A percentile compares a stretch with the other conserved stretches of the same genome.
Evolutionary conservation across 192 early-diverging fungal genomes (phyloP).

Genomic region (Fimicolochytrium jonesii): DNA sequence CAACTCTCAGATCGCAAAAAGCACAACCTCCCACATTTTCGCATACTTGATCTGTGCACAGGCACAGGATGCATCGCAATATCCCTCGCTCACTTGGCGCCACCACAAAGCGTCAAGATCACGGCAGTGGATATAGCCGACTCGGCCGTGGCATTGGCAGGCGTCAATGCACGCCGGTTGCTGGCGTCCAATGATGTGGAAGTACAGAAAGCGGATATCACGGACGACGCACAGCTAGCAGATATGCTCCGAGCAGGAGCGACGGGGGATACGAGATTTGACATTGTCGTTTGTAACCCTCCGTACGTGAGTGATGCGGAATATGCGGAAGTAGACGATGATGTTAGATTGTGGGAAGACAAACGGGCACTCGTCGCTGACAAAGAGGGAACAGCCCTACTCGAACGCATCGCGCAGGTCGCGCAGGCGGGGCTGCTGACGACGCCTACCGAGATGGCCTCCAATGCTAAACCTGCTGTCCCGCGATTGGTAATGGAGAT

Average conservation of each 20-base stretch:
- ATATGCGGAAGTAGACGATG: constrained; percentile 59
- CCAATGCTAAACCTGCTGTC: constrained; percentile 11
- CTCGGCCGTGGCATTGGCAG: constrained; percentile 60
- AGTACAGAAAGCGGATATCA: too few relatives aligned
- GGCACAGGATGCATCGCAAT: constrained; percentile 67
- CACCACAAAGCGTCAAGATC: neutral
- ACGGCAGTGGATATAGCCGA: constrained; percentile 42
- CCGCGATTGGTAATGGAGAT: constrained; percentile 81
- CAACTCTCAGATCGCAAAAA: neutral
- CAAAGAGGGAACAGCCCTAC: constrained; percentile 55
- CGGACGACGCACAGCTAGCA: too few relatives aligned
- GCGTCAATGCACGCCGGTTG: constrained; percentile 29
- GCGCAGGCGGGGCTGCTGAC: constrained; percentile 34
- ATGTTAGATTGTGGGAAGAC: constrained; percentile 88
- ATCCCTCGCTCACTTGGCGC: neutral
- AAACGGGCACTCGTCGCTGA: constrained; percentile 65
- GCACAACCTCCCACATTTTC: constrained; percentile 24
- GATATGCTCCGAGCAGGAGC: too few relatives aligned
- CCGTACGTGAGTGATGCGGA: constrained; percentile 79
- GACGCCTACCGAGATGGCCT: neutral
- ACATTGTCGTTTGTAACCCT: constrained; percentile 86
- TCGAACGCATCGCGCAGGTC: constrained; percentile 48
- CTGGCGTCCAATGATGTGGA: too few relatives aligned
- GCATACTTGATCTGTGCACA: constrained; percentile 82
- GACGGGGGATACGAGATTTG: constrained; percentile 35